These are phyloP conservation scores for Pyrenophora graminea DNA, from an alignment of 2,329 filamentous ascomycete species.

Conservation along the genomic window DNA sequence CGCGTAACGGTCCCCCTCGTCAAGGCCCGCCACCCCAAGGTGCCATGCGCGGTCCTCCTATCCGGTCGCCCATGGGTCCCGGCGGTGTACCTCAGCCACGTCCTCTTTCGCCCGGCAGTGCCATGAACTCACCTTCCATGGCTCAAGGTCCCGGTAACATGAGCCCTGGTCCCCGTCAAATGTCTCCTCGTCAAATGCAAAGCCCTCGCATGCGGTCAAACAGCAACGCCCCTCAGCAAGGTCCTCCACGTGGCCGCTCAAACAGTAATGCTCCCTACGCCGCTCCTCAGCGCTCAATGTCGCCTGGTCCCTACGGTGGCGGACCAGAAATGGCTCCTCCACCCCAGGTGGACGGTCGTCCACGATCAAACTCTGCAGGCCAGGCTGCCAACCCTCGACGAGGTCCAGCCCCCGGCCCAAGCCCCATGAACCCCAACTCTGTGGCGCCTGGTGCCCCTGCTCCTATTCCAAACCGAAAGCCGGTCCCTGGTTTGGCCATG, in stretches of 20 bases:
- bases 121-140: slow-evolving; percentile 55
- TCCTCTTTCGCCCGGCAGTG: slow-evolving; percentile 52
- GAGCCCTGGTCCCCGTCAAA: slow-evolving; percentile 42
- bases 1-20: slow-evolving; percentile 63
- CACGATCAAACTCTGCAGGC: slow-evolving; percentile 46
- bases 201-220: slow-evolving; percentile 39
- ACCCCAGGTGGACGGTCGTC: slow-evolving; percentile 38
- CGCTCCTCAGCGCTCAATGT: slow-evolving; percentile 44
- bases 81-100: slow-evolving; percentile 39
- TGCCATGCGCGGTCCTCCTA: slow-evolving; percentile 36
- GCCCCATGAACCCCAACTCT: slow-evolving; percentile 44
- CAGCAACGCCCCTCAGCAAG: slow-evolving; percentile 44
- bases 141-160: slow-evolving; percentile 48
- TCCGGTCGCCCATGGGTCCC: slow-evolving; percentile 38
- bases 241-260: slow-evolving; percentile 36
- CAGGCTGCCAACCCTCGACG: slow-evolving; percentile 34
- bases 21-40: slow-evolving; percentile 56
- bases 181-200: slow-evolving; percentile 29
- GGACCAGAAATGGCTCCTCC: slow-evolving; percentile 40
- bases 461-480: slow-evolving; percentile 50
- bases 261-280: slow-evolving; percentile 47
- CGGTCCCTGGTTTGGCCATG: slow-evolving; percentile 53
- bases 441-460: slow-evolving; percentile 2
- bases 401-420: slow-evolving; percentile 40
- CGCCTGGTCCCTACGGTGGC: slow-evolving; percentile 46